These are phyloP conservation scores for Ascoidea rubescens DNA, from an alignment of 805 yeast species.

Conservation along the genomic window DNA sequence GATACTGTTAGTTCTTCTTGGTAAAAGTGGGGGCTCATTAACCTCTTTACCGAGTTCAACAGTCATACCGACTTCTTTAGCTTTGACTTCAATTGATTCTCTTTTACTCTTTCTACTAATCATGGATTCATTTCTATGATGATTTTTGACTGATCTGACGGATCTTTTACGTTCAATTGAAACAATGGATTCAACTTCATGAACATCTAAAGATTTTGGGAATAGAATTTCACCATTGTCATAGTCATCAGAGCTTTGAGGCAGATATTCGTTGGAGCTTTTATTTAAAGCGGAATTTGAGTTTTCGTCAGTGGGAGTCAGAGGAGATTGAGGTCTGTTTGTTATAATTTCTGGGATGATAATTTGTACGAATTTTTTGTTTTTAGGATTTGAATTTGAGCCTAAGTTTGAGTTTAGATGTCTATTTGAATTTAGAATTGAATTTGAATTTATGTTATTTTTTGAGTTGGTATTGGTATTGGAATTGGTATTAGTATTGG, in stretches of 20 bases:
- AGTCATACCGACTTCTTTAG: slow-evolving; percentile 33
- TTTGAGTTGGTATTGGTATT: not conserved
- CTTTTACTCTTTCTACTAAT: slow-evolving; percentile 5
- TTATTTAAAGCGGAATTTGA: too few species aligned
- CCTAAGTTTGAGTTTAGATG: not conserved
- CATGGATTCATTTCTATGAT: slow-evolving; percentile 14
- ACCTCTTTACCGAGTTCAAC: slow-evolving; percentile 21
- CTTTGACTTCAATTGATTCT: slow-evolving; percentile 16
- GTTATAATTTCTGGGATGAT: not conserved
- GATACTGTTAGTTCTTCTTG: slow-evolving; percentile 9
- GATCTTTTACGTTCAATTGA: slow-evolving; percentile 54
- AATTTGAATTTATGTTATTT: too few species aligned
- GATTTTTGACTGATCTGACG: slow-evolving; percentile 29
- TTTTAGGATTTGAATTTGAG: not conserved
- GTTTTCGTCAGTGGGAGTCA: not conserved
- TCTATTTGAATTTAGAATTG: not conserved
- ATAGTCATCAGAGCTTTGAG: not conserved
- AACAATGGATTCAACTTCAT: slow-evolving; percentile 64
- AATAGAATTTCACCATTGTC: slow-evolving; percentile 47
- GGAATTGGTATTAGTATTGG: not conserved
- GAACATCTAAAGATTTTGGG: slow-evolving; percentile 52
- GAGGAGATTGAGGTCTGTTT: not conserved
- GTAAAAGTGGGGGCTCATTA: slow-evolving; percentile 4
- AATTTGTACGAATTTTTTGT: too few species aligned
- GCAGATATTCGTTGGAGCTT: not conserved